phyloP scores from a whole-genome alignment of 768 basidiomycete species.

The Cyclocybe cylindracea region DNA sequence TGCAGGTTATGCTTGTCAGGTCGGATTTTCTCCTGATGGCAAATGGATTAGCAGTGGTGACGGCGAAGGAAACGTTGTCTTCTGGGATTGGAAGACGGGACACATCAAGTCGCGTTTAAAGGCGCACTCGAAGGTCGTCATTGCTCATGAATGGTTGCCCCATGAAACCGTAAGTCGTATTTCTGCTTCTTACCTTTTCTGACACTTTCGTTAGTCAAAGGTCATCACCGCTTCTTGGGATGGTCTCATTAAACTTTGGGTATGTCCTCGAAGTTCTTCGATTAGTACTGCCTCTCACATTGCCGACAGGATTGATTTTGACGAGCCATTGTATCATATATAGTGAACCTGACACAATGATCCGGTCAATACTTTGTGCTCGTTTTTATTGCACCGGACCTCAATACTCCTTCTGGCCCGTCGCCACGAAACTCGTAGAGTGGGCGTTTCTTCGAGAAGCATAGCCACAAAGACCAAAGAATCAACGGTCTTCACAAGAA shows the following conservation, averaged over 20 bases:
- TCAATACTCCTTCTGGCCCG: neutral
- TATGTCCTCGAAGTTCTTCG: conserved; percentile 36
- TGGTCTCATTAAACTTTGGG: conserved; percentile 97
- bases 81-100: conserved; percentile 99
- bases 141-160: conserved; percentile 96
- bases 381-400: conserved; percentile 1
- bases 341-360: conserved; percentile 20
- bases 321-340: conserved; percentile 19
- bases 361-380: conserved; percentile 12
- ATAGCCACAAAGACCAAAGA: neutral
- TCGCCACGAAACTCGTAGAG: neutral
- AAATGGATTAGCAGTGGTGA: conserved; percentile 98
- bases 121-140: conserved; percentile 95
- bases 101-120: conserved; percentile 88
- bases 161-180: conserved; percentile 83
- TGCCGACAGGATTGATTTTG: conserved; percentile 38
- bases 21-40: conserved; percentile 97
- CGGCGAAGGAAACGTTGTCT: conserved; percentile 91
- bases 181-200: conserved; percentile 52
- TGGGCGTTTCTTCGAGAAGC: neutral
- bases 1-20: conserved; percentile 95
- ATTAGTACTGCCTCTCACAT: conserved; percentile 10
- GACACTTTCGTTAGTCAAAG: conserved; percentile 68
- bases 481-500: neutral
- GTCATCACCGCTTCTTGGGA: conserved; percentile 98